Conservation (phyloP, 1,139 yeast genomes). For the Yamadazyma membranifaciens region DNA sequence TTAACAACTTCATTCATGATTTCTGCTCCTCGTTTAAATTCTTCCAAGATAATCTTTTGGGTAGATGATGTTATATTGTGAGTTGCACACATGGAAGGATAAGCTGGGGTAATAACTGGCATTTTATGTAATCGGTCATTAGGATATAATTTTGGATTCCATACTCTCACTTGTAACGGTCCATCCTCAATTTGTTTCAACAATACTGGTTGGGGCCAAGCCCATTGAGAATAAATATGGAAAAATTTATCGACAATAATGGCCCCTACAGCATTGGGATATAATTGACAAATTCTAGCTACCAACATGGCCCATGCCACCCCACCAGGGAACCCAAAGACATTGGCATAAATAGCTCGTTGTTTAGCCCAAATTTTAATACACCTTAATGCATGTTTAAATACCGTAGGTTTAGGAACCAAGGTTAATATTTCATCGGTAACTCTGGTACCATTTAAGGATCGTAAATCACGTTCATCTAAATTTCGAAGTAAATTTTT, state of each 20-base stretch:
- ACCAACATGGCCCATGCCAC: slow-evolving; percentile 99
- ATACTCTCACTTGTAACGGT: slow-evolving; percentile 90
- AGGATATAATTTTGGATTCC: slow-evolving; percentile 92
- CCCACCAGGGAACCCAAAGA: slow-evolving; percentile 98
- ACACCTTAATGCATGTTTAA: slow-evolving; percentile 88
- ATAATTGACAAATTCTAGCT: slow-evolving; percentile 92
- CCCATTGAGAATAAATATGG: slow-evolving; percentile 84
- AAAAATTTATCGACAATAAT: slow-evolving; percentile 87
- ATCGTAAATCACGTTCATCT: slow-evolving; percentile 86
- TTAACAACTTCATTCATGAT: slow-evolving; percentile 66
- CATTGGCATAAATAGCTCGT: slow-evolving; percentile 89
- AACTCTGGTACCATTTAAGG: slow-evolving; percentile 94
- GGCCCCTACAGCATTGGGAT: slow-evolving; percentile 95
- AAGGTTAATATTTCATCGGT: slow-evolving; percentile 87
- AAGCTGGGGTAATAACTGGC: slow-evolving; percentile 99
- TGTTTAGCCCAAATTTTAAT: slow-evolving; percentile 96
- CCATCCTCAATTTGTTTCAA: slow-evolving; percentile 94
- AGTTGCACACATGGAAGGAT: slow-evolving; percentile 99
- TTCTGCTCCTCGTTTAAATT: slow-evolving; percentile 70
- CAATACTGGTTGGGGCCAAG: slow-evolving; percentile 98
- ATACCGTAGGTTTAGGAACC: slow-evolving; percentile 91
- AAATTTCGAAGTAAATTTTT: slow-evolving; percentile 80
- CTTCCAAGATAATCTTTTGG: slow-evolving; percentile 72
- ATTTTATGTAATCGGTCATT: slow-evolving; percentile 86
- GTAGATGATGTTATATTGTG: slow-evolving; percentile 91